Evolutionary conservation across 805 yeast genomes (phyloP), one percentile per base, ranked within the genome.

Genomic region (Jamesozyma piceae): DNA sequence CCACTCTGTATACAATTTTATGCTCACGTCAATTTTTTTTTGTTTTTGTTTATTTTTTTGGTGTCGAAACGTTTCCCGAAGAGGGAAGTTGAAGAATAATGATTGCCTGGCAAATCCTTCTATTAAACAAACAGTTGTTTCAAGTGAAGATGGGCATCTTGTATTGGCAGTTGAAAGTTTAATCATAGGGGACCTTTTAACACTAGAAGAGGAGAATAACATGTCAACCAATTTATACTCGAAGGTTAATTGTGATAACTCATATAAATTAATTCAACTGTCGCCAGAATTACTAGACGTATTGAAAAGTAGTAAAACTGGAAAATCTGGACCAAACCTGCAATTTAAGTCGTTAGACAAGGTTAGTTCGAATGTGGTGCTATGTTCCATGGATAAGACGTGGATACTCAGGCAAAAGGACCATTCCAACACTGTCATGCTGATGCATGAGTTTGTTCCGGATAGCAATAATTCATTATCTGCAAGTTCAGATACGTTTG

Each of bases 351-450:
- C 61, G 4, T 50, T 55, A 32, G 63, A 52, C 21, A 50, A 46
- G 4, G 46, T 43, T 2, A 54, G 54, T 2, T 48, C 65, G 3
- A 72, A 70, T 35, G 74, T 84, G 8, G 86, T 77, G 26, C 58
- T 87, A 14, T 81, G 89, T 45, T 74, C 90, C 1, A 50, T 63
- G 3, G 49, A 63, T 24, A 60, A 68, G 39, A 82, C 95, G 0
- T 88, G 76, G 74, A 67, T 69, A 36, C 52, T 88, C 15, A 70
- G 86, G 41, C 89, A 82, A 53, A 80, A 83, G 67, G 85, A 86
- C 56, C 97, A 90, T 60, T 83, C 96, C 6, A 88, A 90, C 59
- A 74, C 90, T 4, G 79, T 84, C n/a, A 58, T 87, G 50, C 47
- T 88, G 19, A 56, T 76, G 57, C 59, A 59, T 11, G 58, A 53